These are phyloP conservation scores for Torulaspora pretoriensis DNA, from an alignment of 1,139 yeast species.

Conservation along the genomic window DNA sequence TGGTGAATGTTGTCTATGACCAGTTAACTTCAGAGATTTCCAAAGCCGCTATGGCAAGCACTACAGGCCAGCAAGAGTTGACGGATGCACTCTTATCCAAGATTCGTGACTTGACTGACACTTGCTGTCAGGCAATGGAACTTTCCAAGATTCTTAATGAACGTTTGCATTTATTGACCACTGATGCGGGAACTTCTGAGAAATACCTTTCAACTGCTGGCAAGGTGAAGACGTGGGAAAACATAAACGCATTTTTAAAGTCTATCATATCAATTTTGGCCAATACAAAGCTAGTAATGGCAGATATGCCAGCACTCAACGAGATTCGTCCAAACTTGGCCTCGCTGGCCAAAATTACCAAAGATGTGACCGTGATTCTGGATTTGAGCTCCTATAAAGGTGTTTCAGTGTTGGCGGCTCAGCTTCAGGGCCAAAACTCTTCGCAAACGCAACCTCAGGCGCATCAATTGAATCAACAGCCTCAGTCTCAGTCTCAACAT, in stretches of 20 bases:
- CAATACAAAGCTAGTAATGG: conserved; percentile 76
- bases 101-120: conserved; percentile 71
- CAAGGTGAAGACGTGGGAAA: conserved; percentile 76
- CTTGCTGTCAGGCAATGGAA: conserved; percentile 79
- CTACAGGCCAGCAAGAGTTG: conserved; percentile 34
- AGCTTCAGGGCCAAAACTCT: conserved; percentile 10
- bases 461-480: conserved; percentile 23
- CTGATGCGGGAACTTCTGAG: conserved; percentile 42
- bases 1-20: conserved; percentile 75
- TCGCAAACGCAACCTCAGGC: conserved; percentile 16
- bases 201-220: conserved; percentile 50
- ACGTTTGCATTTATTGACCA: conserved; percentile 43
- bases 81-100: conserved; percentile 52
- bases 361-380: conserved; percentile 78
- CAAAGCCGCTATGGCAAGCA: conserved; percentile 56
- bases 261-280: conserved; percentile 80
- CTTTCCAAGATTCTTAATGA: conserved; percentile 63
- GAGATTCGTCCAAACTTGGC: conserved; percentile 81
- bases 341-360: conserved; percentile 77
- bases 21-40: conserved; percentile 75
- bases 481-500: conserved; percentile 27
- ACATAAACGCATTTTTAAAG: conserved; percentile 74
- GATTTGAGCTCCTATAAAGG: conserved; percentile 57
- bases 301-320: conserved; percentile 71
- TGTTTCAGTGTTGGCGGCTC: conserved; percentile 28